These are phyloP conservation scores for Heliosperma pusillum DNA, from an alignment of 148 eudicot species.

Conservation along the genomic window DNA sequence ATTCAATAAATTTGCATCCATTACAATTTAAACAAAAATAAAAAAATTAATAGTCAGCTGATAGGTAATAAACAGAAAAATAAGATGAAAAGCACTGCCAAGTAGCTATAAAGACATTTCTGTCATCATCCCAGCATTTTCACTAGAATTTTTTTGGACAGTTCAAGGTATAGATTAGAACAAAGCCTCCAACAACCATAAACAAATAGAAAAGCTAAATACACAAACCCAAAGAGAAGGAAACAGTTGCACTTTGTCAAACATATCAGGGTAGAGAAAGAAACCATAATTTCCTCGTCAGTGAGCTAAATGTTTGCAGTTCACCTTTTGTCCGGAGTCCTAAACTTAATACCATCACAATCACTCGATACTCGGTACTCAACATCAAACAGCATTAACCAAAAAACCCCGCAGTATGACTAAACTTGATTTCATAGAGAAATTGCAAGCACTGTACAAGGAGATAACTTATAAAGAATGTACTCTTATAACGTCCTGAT, in stretches of 20 bases:
- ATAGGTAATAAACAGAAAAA: neutral
- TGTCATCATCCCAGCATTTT: neutral
- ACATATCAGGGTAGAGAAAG: neutral
- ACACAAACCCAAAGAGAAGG: neutral
- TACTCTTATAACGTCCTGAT: neutral
- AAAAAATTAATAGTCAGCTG: neutral
- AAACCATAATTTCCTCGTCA: neutral
- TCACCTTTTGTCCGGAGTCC: neutral
- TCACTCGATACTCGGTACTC: neutral
- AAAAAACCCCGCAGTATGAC: neutral
- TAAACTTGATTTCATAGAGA: neutral
- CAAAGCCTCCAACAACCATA: slow-evolving; percentile 6
- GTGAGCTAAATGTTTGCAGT: neutral
- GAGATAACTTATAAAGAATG: neutral
- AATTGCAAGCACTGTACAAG: neutral
- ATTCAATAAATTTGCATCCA: slow-evolving; percentile 57
- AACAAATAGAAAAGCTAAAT: neutral
- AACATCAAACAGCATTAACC: neutral
- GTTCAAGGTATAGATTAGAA: neutral
- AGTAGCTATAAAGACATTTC: neutral
- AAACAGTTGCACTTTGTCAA: neutral
- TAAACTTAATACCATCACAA: neutral
- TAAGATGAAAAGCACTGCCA: neutral
- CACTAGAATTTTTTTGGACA: neutral
- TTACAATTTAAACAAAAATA: slow-evolving; percentile 31